A percentile compares a stretch with the other conserved stretches of the same genome.
These are phyloP conservation scores for Cryphonectria carpinicola DNA, from an alignment of 2,329 filamentous ascomycete species.

Conservation along the genomic window DNA sequence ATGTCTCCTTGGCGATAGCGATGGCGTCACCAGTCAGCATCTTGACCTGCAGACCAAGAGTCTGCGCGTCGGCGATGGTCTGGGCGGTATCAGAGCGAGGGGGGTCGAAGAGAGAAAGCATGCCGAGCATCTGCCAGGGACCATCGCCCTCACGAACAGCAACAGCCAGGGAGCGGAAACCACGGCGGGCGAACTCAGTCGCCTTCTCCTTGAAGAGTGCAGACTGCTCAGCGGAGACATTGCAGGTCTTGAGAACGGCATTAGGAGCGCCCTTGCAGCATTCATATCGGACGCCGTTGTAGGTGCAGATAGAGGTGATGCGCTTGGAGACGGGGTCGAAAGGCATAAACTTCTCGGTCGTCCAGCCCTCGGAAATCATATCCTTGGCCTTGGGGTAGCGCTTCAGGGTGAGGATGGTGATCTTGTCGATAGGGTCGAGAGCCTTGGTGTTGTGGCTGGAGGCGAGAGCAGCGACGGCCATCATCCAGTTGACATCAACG, in stretches of 20 bases:
- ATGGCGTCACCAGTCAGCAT: conserved; percentile 83
- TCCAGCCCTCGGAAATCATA: conserved; percentile 74
- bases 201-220: conserved; percentile 73
- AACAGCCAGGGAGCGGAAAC: conserved; percentile 80
- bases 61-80: conserved; percentile 76
- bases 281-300: conserved; percentile 71
- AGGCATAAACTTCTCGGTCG: conserved; percentile 75
- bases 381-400: conserved; percentile 77
- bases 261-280: conserved; percentile 80
- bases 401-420: conserved; percentile 76
- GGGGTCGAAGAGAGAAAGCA: conserved; percentile 81
- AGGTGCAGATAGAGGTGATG: conserved; percentile 71
- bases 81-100: conserved; percentile 79
- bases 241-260: conserved; percentile 70
- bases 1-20: conserved; percentile 80
- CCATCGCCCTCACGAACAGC: conserved; percentile 78
- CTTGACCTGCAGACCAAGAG: conserved; percentile 77
- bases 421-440: conserved; percentile 79
- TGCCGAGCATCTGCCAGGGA: conserved; percentile 73
- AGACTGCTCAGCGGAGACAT: conserved; percentile 68
- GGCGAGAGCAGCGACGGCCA: conserved; percentile 76
- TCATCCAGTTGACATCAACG: conserved; percentile 82
- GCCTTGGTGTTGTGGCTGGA: conserved; percentile 81
- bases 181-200: conserved; percentile 74
- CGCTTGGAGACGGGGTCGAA: conserved; percentile 82